Percentiles rank a stretch among this genome's conserved stretches.
Conservation (phyloP, 176 grass and related monocot species). For the Tillandsia leiboldiana region DNA sequence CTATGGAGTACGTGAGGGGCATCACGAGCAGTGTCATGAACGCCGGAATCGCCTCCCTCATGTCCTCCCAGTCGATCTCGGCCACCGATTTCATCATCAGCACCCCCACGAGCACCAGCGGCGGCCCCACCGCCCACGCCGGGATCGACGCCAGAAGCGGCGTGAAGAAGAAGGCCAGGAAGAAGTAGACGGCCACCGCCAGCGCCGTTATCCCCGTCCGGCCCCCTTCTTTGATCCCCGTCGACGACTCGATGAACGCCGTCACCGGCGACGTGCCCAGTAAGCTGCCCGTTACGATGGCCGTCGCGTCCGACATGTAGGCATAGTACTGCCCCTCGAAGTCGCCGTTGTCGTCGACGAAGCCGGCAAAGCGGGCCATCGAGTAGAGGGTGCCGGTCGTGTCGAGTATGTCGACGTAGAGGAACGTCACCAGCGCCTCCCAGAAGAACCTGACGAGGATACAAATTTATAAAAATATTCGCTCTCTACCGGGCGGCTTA, state of each 20-base stretch:
- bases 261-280: constrained; percentile 68
- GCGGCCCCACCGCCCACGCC: constrained; percentile 62
- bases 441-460: constrained; percentile 27
- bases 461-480: too few relatives aligned
- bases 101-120: constrained; percentile 70
- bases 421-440: constrained; percentile 77
- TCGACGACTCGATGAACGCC: constrained; percentile 71
- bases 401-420: constrained; percentile 82
- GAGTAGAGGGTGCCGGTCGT: constrained; percentile 69
- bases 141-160: constrained; percentile 75
- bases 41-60: constrained; percentile 71
- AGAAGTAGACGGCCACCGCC: constrained; percentile 46
- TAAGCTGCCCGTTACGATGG: constrained; percentile 56
- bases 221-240: constrained; percentile 67
- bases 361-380: constrained; percentile 74
- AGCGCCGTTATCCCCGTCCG: constrained; percentile 60
- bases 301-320: constrained; percentile 79
- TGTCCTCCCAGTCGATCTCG: constrained; percentile 73
- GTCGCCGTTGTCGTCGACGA: constrained; percentile 58
- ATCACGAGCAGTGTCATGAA: constrained; percentile 68
- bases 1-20: constrained; percentile 88
- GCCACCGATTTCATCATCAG: constrained; percentile 79
- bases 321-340: constrained; percentile 87
- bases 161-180: constrained; percentile 54
- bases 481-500: too few relatives aligned